Conservation (phyloP, 169 alveolate species). For the Blepharisma undulans region DNA sequence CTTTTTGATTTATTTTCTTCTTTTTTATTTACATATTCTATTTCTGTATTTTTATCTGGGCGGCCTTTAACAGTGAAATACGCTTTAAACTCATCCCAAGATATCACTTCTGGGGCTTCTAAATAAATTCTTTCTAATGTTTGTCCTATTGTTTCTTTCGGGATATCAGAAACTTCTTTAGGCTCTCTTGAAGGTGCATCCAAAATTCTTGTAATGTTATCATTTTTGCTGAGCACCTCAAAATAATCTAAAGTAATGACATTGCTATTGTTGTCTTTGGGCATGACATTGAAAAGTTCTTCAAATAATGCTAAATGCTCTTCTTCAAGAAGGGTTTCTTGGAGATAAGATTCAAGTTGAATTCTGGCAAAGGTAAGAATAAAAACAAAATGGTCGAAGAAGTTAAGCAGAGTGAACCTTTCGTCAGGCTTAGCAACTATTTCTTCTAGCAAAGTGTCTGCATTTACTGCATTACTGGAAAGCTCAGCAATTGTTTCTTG, state of each 20-base stretch:
- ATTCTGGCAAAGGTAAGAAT: background rate
- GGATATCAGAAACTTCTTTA: slow-evolving; percentile 2
- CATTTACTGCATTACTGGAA: background rate
- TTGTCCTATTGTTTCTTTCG: slow-evolving; percentile 21
- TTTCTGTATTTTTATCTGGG: background rate
- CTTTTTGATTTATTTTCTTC: background rate
- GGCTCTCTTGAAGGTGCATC: slow-evolving; percentile 18
- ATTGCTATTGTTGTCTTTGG: background rate
- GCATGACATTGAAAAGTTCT: background rate
- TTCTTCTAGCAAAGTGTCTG: background rate
- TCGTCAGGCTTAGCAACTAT: background rate
- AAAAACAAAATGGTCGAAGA: background rate
- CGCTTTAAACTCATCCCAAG: slow-evolving; percentile 20
- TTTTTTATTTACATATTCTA: background rate
- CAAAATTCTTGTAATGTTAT: background rate
- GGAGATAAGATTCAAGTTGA: background rate
- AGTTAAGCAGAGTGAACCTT: background rate
- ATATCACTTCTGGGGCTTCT: slow-evolving; percentile 21
- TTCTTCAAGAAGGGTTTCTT: background rate
- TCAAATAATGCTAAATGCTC: background rate
- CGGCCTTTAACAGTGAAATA: slow-evolving; percentile 33
- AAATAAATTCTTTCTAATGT: slow-evolving; percentile 9
- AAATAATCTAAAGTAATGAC: background rate
- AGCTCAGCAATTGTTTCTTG: background rate
- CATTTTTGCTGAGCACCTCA: background rate